phyloP scores from a whole-genome alignment of 495 filamentous ascomycete species.

The Neurospora sp. region DNA sequence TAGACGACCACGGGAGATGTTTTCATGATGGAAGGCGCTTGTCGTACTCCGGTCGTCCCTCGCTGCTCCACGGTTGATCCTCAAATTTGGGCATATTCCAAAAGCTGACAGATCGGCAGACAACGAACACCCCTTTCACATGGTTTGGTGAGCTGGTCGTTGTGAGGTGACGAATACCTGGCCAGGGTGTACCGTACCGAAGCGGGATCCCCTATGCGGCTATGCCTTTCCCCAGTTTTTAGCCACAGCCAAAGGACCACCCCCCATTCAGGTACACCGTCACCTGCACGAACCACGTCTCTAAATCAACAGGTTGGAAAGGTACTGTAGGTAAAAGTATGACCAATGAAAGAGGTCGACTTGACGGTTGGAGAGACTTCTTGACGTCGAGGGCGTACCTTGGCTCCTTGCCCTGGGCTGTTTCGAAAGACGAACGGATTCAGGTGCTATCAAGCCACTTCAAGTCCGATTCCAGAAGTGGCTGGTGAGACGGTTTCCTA shows the following conservation, averaged over 20 bases:
- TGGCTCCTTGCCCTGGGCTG: background rate
- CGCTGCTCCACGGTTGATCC: background rate
- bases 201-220: background rate
- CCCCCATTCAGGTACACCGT: background rate
- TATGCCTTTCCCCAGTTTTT: background rate
- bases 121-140: background rate
- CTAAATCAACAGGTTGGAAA: background rate
- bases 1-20: background rate
- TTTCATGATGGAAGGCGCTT: background rate
- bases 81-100: background rate
- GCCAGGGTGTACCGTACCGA: background rate
- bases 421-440: background rate
- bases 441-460: background rate
- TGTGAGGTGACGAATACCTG: background rate
- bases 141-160: background rate
- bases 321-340: no score
- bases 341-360: background rate
- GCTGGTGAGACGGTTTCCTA: conserved; percentile 13
- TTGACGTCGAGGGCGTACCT: background rate
- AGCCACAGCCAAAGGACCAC: background rate
- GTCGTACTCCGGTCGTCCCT: background rate
- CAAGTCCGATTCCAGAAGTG: conserved; percentile 2
- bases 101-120: background rate
- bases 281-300: background rate
- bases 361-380: background rate